Percentiles rank a stretch among this genome's conserved stretches.
Conservation (phyloP, 495 filamentous ascomycete species). For the Xanthoparmelia taractica region DNA sequence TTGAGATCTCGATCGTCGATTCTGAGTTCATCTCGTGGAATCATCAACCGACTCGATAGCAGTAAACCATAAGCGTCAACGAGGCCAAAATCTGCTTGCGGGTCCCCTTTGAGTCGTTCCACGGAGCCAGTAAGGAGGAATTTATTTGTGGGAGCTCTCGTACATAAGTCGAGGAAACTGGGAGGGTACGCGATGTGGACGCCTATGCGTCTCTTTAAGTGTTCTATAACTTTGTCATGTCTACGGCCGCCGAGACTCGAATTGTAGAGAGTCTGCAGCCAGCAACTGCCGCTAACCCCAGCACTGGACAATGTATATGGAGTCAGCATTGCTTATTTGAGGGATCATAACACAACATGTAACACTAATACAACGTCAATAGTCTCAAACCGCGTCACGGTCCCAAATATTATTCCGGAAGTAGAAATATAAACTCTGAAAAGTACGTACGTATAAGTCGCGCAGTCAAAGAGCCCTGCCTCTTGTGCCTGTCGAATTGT, state of each 20-base stretch:
- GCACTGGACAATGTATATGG: conserved; percentile 32
- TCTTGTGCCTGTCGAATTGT: conserved; percentile 45
- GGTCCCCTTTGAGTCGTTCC: conserved; percentile 80
- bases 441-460: conserved; percentile 62
- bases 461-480: conserved; percentile 82
- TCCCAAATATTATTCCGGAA: not conserved
- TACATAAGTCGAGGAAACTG: conserved; percentile 64
- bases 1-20: conserved; percentile 75
- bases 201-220: conserved; percentile 75
- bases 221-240: conserved; percentile 62
- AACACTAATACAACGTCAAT: not conserved
- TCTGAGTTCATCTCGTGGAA: conserved; percentile 74
- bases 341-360: not conserved
- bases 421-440: not conserved
- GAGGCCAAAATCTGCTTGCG: conserved; percentile 72
- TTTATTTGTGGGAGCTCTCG: conserved; percentile 82
- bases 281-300: conserved; percentile 91
- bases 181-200: conserved; percentile 91
- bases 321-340: conserved; percentile 40
- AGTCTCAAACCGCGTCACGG: not conserved
- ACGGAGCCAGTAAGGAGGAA: conserved; percentile 79
- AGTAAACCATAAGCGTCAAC: conserved; percentile 89
- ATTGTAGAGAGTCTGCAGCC: conserved; percentile 83
- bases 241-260: conserved; percentile 65
- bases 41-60: conserved; percentile 71